Base-by-base conservation (phyloP, 2,329 filamentous ascomycete species). In the Thelonectria blattea region DNA sequence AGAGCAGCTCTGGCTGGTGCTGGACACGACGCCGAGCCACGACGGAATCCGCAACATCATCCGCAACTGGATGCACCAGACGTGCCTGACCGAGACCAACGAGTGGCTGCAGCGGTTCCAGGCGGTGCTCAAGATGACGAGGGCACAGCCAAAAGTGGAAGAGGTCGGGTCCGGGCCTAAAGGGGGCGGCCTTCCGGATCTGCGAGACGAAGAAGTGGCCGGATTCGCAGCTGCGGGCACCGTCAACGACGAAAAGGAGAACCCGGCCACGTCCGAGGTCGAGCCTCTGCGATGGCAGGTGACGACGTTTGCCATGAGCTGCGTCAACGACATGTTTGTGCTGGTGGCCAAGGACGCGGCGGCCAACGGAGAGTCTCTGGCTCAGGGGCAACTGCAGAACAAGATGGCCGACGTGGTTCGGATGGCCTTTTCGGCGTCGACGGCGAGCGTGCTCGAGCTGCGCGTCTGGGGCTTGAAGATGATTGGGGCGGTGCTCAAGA, bases 351-450 rank as follows among this genome's bases (percentile, higher is more conserved):
- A 93, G 74, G 91, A 95, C 57, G 87, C 92, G 22, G 83, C 91
- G 18, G 86, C 89, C 30, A 90, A 93, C 61, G 91, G 91, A 34
- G 90, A 93, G 39, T 93, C 93, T 6, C 81, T 85, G 3, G 91
- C 93, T 5, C 91, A 96, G 71, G 77, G 85, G 47, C 91, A 90
- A 5, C 79, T 99, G 24, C 93, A 99, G 75, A 85, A 86, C 61
- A 90, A 88, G 71, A 87, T 99, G 57, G 93, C 92, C 3, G 95
- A 99, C 74, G 91, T 99, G 22, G 92, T 99, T 59, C 89, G 93
- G 52, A 97, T 98, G 84, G 94, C 95, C 0, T 99, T 99, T 76
- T 97, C 95, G 11, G 95, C 95, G 0, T 98, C 94, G 1, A 99
- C 95, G 1, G 94, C 94, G 2, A 92, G 91, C 66, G 93, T 99